Percentiles rank a stretch among this genome's conserved stretches.
These are phyloP conservation scores for Cordyceps pruinosa DNA, from an alignment of 2,329 filamentous ascomycete genomes.

Conservation along the genomic window DNA sequence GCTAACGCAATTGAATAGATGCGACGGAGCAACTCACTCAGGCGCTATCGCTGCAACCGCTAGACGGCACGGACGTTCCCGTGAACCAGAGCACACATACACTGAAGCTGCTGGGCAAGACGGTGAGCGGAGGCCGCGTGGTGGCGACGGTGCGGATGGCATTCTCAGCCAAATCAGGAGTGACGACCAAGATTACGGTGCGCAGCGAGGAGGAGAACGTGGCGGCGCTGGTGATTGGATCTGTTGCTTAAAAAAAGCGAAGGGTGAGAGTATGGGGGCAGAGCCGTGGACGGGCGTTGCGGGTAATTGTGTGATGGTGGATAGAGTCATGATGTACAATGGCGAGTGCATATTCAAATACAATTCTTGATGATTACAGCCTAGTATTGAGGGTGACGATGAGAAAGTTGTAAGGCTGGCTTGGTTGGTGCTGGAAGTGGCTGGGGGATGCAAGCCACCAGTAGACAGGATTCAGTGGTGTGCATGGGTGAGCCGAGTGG, in stretches of 20 bases:
- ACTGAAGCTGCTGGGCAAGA: constrained; percentile 94
- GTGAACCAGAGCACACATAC: constrained; percentile 86
- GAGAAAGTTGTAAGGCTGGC: too few species aligned
- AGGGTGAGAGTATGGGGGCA: not conserved
- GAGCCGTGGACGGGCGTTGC: constrained; percentile 27
- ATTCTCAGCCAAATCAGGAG: constrained; percentile 83
- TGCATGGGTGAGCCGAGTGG: too few species aligned
- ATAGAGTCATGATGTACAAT: constrained; percentile 14
- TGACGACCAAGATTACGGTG: constrained; percentile 92
- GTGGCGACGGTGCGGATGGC: constrained; percentile 88
- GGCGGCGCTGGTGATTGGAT: constrained; percentile 74
- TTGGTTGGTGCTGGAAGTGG: not conserved
- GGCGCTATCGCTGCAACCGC: constrained; percentile 79
- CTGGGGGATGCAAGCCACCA: not conserved
- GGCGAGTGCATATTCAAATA: not conserved
- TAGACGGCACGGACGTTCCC: constrained; percentile 89
- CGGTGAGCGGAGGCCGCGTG: constrained; percentile 81
- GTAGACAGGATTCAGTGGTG: not conserved
- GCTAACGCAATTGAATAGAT: constrained; percentile 47
- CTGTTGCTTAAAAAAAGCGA: constrained; percentile 58
- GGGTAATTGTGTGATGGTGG: constrained; percentile 29
- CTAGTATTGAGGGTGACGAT: too few species aligned
- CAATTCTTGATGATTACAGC: too few species aligned
- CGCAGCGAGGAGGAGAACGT: constrained; percentile 90
- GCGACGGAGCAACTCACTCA: constrained; percentile 87